Evolutionary conservation across 2,329 filamentous ascomycete species (phyloP).

Genomic region (Lachnellula willkommii): DNA sequence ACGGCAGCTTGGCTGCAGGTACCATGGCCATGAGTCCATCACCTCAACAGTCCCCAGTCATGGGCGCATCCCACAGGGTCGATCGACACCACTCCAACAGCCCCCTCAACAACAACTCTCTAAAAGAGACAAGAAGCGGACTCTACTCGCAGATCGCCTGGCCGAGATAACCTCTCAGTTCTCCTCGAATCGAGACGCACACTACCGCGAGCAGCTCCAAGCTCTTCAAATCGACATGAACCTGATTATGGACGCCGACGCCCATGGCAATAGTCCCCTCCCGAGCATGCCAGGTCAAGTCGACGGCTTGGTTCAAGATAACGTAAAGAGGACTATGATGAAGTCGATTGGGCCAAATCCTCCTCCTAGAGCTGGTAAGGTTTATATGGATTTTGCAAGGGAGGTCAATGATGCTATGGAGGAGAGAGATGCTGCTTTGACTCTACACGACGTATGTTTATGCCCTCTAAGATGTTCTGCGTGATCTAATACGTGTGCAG

Average conservation of each 20-base stretch:
- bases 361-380: constrained; percentile 64
- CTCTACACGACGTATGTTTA: constrained; percentile 67
- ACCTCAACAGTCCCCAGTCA: constrained; percentile 26
- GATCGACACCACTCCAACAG: constrained; percentile 29
- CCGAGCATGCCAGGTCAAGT: constrained; percentile 45
- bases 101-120: constrained; percentile 41
- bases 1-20: neutral
- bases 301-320: constrained; percentile 27
- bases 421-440: constrained; percentile 76
- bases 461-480: neutral
- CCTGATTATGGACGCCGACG: constrained; percentile 78
- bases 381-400: constrained; percentile 79
- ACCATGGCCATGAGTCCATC: constrained; percentile 28
- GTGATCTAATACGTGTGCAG: constrained; percentile 34
- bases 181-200: constrained; percentile 70
- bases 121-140: constrained; percentile 87
- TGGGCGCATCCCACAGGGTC: constrained; percentile 21
- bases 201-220: constrained; percentile 84
- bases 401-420: constrained; percentile 86
- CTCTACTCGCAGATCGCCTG: constrained; percentile 74
- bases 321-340: constrained; percentile 26
- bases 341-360: constrained; percentile 36
- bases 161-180: constrained; percentile 72
- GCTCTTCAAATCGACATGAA: constrained; percentile 89
- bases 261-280: constrained; percentile 67